Evolutionary conservation across 176 grass and related monocot genomes (phyloP), one percentile per base, ranked within the genome.

Genomic region (Ensete glaucum): DNA sequence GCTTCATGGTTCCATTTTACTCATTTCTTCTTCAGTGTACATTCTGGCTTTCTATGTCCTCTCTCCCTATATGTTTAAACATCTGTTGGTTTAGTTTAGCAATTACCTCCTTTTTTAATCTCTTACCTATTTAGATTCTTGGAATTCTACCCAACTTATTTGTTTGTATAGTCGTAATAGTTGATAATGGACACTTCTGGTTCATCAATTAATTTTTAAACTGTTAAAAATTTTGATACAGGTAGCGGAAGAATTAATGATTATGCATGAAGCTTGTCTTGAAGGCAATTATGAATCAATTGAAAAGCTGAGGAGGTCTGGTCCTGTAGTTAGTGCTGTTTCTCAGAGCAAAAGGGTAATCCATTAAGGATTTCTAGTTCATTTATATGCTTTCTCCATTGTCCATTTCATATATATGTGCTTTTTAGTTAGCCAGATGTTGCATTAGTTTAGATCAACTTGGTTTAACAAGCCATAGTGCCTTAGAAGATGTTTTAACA

Each of bases 221-320:
- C 34, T 43, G 34, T 43, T 4, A 1, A 76, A 63, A 43, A 51
- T 64, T 20, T 49, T 62, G 25, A 64, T 58, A 72, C 78, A 98
- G 94, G 78, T 98, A 12, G 86, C 90, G 59, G 86, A 91, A 74
- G 65, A 98, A 68, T 72, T 98, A 58, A 87, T 98, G 82, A 78
- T 84, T 74, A 82, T 93, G 73, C 88, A 98, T 82, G 90, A 98
- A 87, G 90, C 85, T 57, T 93, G 88, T 62, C 75, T 87, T 53
- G 79, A 89, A 74, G 71, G 76, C 52, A 85, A 91, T 50, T 91
- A 85, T 82, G 87, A 83, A 64, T 84, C 76, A 7, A 76, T 98
- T 73, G 86, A 93, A 78, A 89, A 81, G 78, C 52, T 98, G 65
- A 87, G 85, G 76, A 80, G 78, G 16, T 76, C 82, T 11, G 72